These are phyloP conservation scores for Cardamine resedifolia DNA, from an alignment of 345 rosid species.

Conservation along the genomic window DNA sequence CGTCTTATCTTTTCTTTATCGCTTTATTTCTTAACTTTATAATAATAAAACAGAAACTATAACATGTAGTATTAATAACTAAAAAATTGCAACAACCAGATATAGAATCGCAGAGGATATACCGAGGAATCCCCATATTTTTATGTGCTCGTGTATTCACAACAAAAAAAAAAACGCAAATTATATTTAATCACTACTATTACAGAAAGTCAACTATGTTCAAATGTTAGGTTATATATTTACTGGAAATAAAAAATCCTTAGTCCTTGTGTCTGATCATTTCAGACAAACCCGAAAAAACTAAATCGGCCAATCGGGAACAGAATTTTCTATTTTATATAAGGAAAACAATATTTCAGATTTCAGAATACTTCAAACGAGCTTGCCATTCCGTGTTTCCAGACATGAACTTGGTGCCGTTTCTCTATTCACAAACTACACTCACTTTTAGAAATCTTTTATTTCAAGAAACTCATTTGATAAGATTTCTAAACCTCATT, in stretches of 20 bases:
- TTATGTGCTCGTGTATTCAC: conserved; percentile 16
- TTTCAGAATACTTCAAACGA: conserved; percentile 11
- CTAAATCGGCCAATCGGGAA: conserved; percentile 28
- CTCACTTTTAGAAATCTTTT: neutral
- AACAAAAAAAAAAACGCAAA: conserved; percentile 1
- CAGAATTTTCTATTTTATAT: neutral
- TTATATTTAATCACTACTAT: neutral
- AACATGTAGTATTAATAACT: neutral
- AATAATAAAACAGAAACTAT: neutral
- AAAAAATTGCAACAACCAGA: neutral
- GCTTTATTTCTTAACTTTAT: neutral
- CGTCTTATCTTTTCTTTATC: conserved; percentile 14
- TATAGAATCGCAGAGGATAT: conserved; percentile 21
- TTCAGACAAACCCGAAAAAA: conserved; percentile 41
- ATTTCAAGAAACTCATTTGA: neutral
- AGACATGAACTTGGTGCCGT: conserved; percentile 25
- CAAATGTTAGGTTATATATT: conserved; percentile 22
- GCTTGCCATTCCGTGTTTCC: conserved; percentile 13
- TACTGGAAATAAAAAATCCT: neutral
- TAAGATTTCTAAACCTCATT: neutral
- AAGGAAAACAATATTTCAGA: conserved; percentile 14
- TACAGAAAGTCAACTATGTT: conserved; percentile 34
- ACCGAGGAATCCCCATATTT: neutral
- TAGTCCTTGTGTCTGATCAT: conserved; percentile 14
- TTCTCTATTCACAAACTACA: conserved; percentile 16